A percentile compares a stretch with the other conserved stretches of the same genome.
Evolutionary conservation across 306 rosid genomes (phyloP).

Genomic region (Chamaecrista fasciculata): DNA sequence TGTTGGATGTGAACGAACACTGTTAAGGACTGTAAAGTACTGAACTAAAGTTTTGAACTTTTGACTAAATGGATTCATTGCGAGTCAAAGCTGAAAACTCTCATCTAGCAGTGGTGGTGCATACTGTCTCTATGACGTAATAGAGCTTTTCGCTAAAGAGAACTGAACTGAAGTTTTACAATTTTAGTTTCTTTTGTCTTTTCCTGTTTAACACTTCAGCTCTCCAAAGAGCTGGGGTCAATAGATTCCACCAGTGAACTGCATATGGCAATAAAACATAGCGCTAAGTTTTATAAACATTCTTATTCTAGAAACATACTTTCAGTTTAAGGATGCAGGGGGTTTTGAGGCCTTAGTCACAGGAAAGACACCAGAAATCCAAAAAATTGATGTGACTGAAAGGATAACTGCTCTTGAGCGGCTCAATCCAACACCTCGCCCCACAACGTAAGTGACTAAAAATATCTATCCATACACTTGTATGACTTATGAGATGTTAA

Average conservation of each 20-base stretch:
- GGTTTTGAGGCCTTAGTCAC: conserved; percentile 86
- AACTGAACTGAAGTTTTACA: background rate
- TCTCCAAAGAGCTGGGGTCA: background rate
- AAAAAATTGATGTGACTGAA: conserved; percentile 86
- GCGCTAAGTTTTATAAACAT: background rate
- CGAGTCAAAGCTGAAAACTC: background rate
- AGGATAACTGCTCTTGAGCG: conserved; percentile 93
- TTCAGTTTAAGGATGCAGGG: conserved; percentile 94
- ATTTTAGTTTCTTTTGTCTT: background rate
- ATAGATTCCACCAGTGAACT: background rate
- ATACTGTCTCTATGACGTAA: background rate
- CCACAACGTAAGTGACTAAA: conserved; percentile 71
- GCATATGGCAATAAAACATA: background rate
- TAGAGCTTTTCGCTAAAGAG: background rate
- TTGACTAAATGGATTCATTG: background rate
- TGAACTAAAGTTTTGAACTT: too few species aligned
- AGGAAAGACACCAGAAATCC: conserved; percentile 77
- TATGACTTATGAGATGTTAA: conserved; percentile 42
- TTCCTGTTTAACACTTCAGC: conserved; percentile 19
- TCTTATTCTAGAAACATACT: conserved; percentile 32
- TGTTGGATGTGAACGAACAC: background rate
- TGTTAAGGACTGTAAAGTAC: background rate
- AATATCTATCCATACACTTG: conserved; percentile 1
- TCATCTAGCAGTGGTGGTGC: background rate
- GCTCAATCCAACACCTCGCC: conserved; percentile 94